Percentiles rank a stretch among this genome's conserved stretches.
Conservation (phyloP, 139 green algal genomes). For the Klebsormidium nitens region DNA sequence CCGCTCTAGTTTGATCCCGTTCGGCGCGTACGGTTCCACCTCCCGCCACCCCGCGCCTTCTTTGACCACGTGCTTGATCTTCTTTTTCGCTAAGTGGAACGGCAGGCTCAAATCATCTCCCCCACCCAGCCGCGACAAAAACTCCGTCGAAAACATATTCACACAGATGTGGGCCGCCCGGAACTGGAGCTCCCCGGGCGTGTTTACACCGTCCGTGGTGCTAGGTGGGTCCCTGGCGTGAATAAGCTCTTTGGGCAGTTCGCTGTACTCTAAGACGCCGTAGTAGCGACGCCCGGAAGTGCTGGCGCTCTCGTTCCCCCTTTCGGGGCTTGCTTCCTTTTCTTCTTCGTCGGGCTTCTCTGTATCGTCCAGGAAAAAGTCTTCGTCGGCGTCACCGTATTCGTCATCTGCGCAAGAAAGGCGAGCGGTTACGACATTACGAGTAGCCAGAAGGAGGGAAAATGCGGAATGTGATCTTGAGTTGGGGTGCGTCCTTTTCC, state of each 20-base stretch:
- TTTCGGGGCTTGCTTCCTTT: no score
- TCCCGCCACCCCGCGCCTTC: slow-evolving; percentile 34
- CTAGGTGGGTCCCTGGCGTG: not conserved
- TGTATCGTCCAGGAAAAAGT: no score
- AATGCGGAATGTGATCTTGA: no score
- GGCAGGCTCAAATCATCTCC: slow-evolving; percentile 12
- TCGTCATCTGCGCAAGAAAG: no score
- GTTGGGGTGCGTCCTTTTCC: no score
- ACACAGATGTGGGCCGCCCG: slow-evolving; percentile 93
- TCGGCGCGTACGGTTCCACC: slow-evolving; percentile 25
- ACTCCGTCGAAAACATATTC: slow-evolving; percentile 82
- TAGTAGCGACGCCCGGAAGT: slow-evolving; percentile 14
- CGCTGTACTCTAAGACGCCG: slow-evolving; percentile 34
- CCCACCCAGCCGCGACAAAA: slow-evolving; percentile 51
- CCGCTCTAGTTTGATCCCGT: slow-evolving; percentile 88
- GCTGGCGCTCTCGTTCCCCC: no score
- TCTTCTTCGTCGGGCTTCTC: no score
- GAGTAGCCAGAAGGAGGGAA: no score
- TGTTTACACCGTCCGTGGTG: not conserved
- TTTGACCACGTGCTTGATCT: slow-evolving; percentile 54
- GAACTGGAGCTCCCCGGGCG: slow-evolving; percentile 27
- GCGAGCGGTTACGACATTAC: no score
- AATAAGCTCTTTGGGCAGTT: slow-evolving; percentile 19
- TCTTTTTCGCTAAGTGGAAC: slow-evolving; percentile 85
- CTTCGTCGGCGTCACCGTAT: no score